phyloP scores from a whole-genome alignment of 202 grass and related monocot genomes.

The Schoenoplectus triqueter region DNA sequence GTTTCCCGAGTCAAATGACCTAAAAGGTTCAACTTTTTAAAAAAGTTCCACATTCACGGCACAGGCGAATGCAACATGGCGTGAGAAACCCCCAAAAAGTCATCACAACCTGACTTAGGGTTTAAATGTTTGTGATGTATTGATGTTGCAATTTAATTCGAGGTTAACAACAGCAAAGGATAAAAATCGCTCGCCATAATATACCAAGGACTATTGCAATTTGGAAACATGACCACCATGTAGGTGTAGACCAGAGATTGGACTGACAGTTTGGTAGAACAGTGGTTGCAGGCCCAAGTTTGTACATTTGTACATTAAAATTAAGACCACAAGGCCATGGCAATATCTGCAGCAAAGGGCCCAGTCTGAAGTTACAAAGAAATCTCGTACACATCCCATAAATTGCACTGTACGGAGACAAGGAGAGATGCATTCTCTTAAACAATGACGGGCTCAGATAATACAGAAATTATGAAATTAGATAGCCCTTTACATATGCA shows the following conservation, averaged over 20 bases:
- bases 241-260: background rate
- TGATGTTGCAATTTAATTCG: background rate
- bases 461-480: background rate
- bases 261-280: background rate
- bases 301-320: background rate
- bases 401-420: background rate
- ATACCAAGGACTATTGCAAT: background rate
- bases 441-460: background rate
- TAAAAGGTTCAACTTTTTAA: conserved; percentile 15
- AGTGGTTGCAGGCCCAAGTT: background rate
- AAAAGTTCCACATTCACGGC: background rate
- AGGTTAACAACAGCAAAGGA: background rate
- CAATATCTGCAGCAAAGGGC: background rate
- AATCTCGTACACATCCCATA: background rate
- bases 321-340: background rate
- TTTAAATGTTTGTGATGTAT: background rate
- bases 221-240: background rate
- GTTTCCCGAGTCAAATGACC: background rate
- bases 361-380: background rate
- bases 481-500: background rate
- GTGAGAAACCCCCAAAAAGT: background rate
- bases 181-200: background rate
- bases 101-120: background rate
- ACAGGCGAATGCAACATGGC: background rate
- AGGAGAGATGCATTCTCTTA: background rate